A percentile compares a stretch with the other conserved stretches of the same genome.
Evolutionary conservation across 345 rosid genomes (phyloP).

Genomic region (Reutealis trisperma): DNA sequence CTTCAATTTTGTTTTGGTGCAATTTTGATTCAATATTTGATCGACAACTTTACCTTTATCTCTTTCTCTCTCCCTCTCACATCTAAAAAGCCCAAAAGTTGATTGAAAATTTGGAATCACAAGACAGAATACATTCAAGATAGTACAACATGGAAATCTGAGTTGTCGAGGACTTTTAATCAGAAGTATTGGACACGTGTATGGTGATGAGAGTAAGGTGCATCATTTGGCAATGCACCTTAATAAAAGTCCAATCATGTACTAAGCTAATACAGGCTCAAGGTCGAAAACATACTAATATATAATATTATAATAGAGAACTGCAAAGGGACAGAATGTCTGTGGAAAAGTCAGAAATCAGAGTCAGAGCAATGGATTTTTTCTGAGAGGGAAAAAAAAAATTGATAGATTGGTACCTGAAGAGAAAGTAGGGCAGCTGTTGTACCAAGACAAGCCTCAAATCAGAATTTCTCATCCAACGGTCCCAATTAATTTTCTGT

Average conservation of each 20-base stretch:
- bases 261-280: background rate
- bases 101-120: background rate
- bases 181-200: background rate
- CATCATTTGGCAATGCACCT: slow-evolving; percentile 6
- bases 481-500: too few relatives aligned
- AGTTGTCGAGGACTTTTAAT: slow-evolving; percentile 9
- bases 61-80: too few relatives aligned
- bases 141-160: slow-evolving; percentile 2
- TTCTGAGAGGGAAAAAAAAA: background rate
- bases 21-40: too few relatives aligned
- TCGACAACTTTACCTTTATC: background rate
- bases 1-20: too few relatives aligned
- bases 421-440: slow-evolving; percentile 27
- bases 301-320: background rate
- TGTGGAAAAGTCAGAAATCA: slow-evolving; percentile 29
- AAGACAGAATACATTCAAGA: background rate
- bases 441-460: slow-evolving; percentile 15
- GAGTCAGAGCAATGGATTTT: slow-evolving; percentile 9
- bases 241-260: background rate
- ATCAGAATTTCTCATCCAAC: slow-evolving; percentile 23
- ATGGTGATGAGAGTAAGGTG: slow-evolving; percentile 20
- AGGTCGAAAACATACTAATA: background rate
- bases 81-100: background rate
- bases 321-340: slow-evolving; percentile 40
- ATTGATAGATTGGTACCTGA: slow-evolving; percentile 14